Base-by-base conservation (phyloP, 352 stramenopile genomes). In the Phytophthora lateralis region DNA sequence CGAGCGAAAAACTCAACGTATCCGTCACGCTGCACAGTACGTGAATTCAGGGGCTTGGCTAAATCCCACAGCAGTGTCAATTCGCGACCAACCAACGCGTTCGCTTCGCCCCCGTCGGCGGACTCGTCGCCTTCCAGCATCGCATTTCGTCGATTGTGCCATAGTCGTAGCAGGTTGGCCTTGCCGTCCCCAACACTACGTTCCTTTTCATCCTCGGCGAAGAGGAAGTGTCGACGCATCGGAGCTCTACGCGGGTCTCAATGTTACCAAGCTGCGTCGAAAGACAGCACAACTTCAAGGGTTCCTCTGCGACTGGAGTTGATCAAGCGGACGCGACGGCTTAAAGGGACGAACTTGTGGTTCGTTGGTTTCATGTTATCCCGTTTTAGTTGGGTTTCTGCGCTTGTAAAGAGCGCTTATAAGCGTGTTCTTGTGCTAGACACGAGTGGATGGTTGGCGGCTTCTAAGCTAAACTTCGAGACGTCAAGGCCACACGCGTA, bases 221-320 rank as follows among this genome's bases (percentile, higher is more conserved):
- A 91, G 34, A 91, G 69, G 49, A 73, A 87, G 64, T 91, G 82
- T 5, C 80, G 74, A 17, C 82, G 78, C 75, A 91, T 85, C 26
- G 30, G 3, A n/a, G 12, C 24, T 60, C 26, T 9, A 15, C 18
- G 8, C 27, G 20, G 26, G 43, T 59, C 57, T 54, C 51, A 39
- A 34, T 32, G 2, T 32, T 18, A 11, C 20, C 29, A 37, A 41
- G 10, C 7, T 54, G 8, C 14, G 15, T 32, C 27, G 27, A 32
- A 32, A 32, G 27, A 46, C 5, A 26, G 15, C 8, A 20, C 37
- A 20, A 11, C n/a, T 18, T 51, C 11, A 18, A 46, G 35, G 18
- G 53, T 50, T 45, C 50, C 38, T 20, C 15, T 42, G 21, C 17
- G 18, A 45, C 15, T 63, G 7, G 27, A 32, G 27, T 11, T 32